A percentile compares a stretch with the other conserved stretches of the same genome.
phyloP scores from a whole-genome alignment of 148 eudicot genomes.

The Selenicereus undatus region DNA sequence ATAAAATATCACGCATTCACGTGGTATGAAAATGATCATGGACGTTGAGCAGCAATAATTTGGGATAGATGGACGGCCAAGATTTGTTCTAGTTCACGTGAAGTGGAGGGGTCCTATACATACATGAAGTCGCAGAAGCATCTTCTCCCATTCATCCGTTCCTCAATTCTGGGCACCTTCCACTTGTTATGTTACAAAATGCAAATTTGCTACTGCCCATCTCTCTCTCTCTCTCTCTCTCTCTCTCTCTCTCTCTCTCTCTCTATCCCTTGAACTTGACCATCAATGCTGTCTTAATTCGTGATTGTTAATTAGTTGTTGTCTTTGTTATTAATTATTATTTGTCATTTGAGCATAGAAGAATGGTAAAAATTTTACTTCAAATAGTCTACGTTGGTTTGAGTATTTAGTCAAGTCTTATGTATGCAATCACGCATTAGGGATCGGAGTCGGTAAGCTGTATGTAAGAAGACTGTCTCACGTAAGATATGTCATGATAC shows the following conservation, averaged over 20 bases:
- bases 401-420: too few relatives aligned
- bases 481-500: too few relatives aligned
- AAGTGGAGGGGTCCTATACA: constrained; percentile 6
- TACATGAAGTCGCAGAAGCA: too few relatives aligned
- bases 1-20: constrained; percentile 27
- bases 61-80: constrained; percentile 1
- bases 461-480: too few relatives aligned
- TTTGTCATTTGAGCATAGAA: too few relatives aligned
- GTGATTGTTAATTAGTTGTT: background rate
- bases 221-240: too few relatives aligned
- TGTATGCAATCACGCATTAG: too few relatives aligned
- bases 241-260: too few relatives aligned
- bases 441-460: too few relatives aligned
- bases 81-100: constrained; percentile 18
- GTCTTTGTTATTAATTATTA: background rate
- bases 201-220: background rate
- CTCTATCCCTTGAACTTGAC: constrained; percentile 13
- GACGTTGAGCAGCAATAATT: too few relatives aligned
- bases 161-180: constrained; percentile 5
- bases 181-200: background rate
- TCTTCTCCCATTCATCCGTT: constrained; percentile 5
- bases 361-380: too few relatives aligned
- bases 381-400: too few relatives aligned
- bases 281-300: background rate
- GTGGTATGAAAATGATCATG: constrained; percentile 7